Evolutionary conservation across 768 basidiomycete species (phyloP), one percentile per base, ranked within the genome.

Genomic region (Clitopilus passeckerianus): DNA sequence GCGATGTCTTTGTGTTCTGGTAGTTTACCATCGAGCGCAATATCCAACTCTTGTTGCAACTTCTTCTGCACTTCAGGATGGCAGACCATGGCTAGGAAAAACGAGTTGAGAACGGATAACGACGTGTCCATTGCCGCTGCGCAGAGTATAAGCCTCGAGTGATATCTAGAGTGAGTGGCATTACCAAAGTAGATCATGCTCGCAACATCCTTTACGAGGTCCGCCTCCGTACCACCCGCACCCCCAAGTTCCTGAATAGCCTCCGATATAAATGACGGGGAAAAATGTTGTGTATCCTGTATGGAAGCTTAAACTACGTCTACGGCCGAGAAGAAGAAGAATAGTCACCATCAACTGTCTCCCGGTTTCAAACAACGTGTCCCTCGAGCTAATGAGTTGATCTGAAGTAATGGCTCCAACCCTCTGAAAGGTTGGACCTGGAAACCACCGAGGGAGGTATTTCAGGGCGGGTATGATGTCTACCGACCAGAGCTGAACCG

Each of bases 11-110:
- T 63, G 22, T 70, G 62, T 5, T 61, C 56, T 6, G 72, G 72
- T 5, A 71, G 64, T 7, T 68, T 46, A 16, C 66, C 63, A 1
- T n/a, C 50, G 2, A 71, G 61, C 2, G 68, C 58, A 0, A 9
- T n/a, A 53, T 72, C 66, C 0, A 73, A 59, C 57, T 73, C 69
- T 34, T 55, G 63, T 35, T 69, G 72, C 1, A 70, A 69, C 34
- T 56, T 61, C 2, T 35, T 44, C 43, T 67, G 66, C 0, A 70
- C 63, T 0, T 67, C 63, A 1, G 72, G 70, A 57, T 67, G 63
- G 6, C 71, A 59, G 2, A 65, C 61, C 70, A 74, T 74, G 4
- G 69, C 67, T 9, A 70, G 50, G 57, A 70, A 67, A 53, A 72
- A 71, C 5, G 69, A 67, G 20, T 66, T 27, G 1, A 62, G n/a